Base-by-base conservation (phyloP, 2,329 filamentous ascomycete species). In the Pseudopyricularia cyperi region DNA sequence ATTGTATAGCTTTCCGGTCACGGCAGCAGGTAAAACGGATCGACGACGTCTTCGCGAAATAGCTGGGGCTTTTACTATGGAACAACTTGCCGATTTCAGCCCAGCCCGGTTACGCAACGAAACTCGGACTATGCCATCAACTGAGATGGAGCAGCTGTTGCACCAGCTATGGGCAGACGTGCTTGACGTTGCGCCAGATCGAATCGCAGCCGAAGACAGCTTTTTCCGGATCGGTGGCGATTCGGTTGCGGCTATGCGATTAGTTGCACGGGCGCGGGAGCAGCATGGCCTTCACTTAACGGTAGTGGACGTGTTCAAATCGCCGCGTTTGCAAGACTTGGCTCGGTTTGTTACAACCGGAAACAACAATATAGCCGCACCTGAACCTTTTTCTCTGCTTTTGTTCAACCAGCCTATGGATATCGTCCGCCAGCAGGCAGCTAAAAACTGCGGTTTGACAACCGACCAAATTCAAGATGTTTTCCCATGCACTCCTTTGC, bases 401-500 rank as follows among this genome's bases (percentile, higher is more conserved):
- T 28, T 53, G 4, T 5, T 3, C 24, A 9, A 17, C 12, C 17
- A 24, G 5, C 5, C 24, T 4, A 1, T 24, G 7, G 19, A 24
- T 6, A 7, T 46, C 52, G 6, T 56, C 58, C 3, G 58, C 59
- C 17, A 11, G 4, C 19, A 44, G 9, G 39, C 39, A 6, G 39
- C 39, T 8, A 17, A 19, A 14, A 11, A 8, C 2, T 44, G 22
- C 28, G 4, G 55, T 68, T 4, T 34, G 60, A 0, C 28, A 5
- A 9, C 59, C 63, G 1, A 4, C 28, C 9, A 9, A 0, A 61
- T 77, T 4, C 71, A 76, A 48, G 75, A 80, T 53, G 61, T 76
- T 0, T 80, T 76, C 51, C 75, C 75, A 1, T 77, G 74, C 61
- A 75, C 74, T 0, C 70, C 75, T 0, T 63, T 77, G 1, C 76